Evolutionary conservation across 371 early-diverging fungal genomes (phyloP).

Genomic region (Zychaea mexicana): DNA sequence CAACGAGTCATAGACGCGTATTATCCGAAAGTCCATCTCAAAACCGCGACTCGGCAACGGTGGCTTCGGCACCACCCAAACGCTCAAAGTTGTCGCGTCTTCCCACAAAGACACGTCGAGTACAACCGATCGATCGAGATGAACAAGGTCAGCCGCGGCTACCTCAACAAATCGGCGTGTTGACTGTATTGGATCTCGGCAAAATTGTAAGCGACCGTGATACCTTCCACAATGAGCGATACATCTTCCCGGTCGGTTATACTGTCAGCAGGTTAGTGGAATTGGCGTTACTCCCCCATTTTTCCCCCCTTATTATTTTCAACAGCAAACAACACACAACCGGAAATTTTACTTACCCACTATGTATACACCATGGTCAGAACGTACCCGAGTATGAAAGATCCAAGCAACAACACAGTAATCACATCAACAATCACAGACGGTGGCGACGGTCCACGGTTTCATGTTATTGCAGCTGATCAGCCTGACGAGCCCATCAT

Average conservation of each 20-base stretch:
- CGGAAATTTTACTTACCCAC: slow-evolving; percentile 15
- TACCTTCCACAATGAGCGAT: slow-evolving; percentile 86
- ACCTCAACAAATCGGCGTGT: slow-evolving; percentile 83
- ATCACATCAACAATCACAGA: slow-evolving; percentile 82
- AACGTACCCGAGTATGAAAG: slow-evolving; percentile 75
- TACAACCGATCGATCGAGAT: slow-evolving; percentile 68
- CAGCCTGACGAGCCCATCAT: slow-evolving; percentile 63
- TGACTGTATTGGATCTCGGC: slow-evolving; percentile 77
- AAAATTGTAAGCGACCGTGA: slow-evolving; percentile 74
- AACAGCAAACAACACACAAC: too few species aligned
- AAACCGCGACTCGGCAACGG: slow-evolving; percentile 29
- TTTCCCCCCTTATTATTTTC: too few species aligned
- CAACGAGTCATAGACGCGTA: slow-evolving; percentile 1
- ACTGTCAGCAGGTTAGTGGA: slow-evolving; percentile 52
- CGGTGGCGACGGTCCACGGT: slow-evolving; percentile 73
- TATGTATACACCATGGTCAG: slow-evolving; percentile 24
- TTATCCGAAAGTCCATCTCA: slow-evolving; percentile 10
- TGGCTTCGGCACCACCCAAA: slow-evolving; percentile 55
- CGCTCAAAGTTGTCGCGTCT: slow-evolving; percentile 37
- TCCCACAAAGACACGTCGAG: slow-evolving; percentile 37
- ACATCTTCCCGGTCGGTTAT: slow-evolving; percentile 93
- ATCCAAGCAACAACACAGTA: slow-evolving; percentile 57
- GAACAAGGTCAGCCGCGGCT: slow-evolving; percentile 70
- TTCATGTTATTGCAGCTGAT: slow-evolving; percentile 81
- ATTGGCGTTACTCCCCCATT: too few species aligned